Base-by-base conservation (phyloP, 129 eudicot genomes). In the Flaveria linearis region DNA sequence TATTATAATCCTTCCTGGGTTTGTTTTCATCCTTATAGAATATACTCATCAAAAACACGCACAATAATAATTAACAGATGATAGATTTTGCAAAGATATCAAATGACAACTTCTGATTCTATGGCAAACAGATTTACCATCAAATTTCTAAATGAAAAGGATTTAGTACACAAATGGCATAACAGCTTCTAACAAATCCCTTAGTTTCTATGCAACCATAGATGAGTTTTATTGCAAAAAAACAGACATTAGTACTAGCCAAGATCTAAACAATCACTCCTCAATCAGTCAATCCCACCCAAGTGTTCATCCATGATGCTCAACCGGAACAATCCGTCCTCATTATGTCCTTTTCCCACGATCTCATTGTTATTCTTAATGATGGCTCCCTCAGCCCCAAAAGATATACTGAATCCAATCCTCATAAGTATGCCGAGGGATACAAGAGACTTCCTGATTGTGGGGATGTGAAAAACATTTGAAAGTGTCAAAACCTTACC, bases 381-480 rank as follows among this genome's bases (percentile, higher is more conserved):
- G 23, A n/a, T 3, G 15, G 39, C 15, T 33, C 47, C 70, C 13
- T 4, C 70, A 7, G 25, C 47, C 23, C 23, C 60, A n/a, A 52
- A 1, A 6, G 22, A 16, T 14, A 64, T 1, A 15, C 9, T 16
- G 23, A 33, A 64, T 15, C 47, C 70, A 9, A n/a, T 16, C 6
- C 16, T 14, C 36, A 5, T 2, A 22, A 69, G 74, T 69, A 13
- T 46, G 13, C 42, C 22, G 42, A 47, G 1, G 41, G 74, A 25
- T 3, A 69, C 74, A 2, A 69, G 74, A 25, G 42, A 22, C 20
- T 45, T 69, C 42, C 41, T 69, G 8, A 69, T 23, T 7, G 11
- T 18, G 1, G 60, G 74, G 20, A 69, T 50, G 52, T 69, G 74
- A 23, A 69, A 69, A 47, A 69, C 74, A 69, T 47, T 47, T 23